These are phyloP conservation scores for Claviceps quebecensis DNA, from an alignment of 2,329 filamentous ascomycete species.

Conservation along the genomic window DNA sequence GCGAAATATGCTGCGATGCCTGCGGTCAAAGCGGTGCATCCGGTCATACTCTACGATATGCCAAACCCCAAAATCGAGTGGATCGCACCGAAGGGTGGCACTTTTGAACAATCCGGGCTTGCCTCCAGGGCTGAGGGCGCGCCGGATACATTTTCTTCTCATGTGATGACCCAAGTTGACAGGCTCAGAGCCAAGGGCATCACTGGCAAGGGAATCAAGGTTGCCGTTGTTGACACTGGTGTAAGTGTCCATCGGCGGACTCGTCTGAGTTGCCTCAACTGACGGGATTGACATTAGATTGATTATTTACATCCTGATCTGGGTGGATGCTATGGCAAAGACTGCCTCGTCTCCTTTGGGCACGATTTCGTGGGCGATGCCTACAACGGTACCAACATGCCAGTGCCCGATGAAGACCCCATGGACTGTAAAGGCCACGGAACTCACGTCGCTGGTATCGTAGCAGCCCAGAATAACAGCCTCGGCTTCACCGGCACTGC, in stretches of 20 bases:
- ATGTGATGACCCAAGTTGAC: conserved; percentile 43
- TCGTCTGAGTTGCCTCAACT: background rate
- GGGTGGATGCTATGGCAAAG: conserved; percentile 48
- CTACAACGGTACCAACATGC: conserved; percentile 27
- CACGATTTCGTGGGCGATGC: conserved; percentile 45
- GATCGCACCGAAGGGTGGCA: conserved; percentile 20
- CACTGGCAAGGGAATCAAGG: conserved; percentile 36
- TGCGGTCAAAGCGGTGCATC: conserved; percentile 35
- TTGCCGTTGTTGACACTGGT: conserved; percentile 40
- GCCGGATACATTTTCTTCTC: conserved; percentile 30
- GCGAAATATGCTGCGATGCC: conserved; percentile 26
- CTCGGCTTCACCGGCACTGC: conserved; percentile 44
- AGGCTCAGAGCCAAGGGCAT: conserved; percentile 33
- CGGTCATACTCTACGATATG: conserved; percentile 29
- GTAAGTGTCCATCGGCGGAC: conserved; percentile 21
- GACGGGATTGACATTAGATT: conserved; percentile 21
- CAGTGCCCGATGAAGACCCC: conserved; percentile 34
- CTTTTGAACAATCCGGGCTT: conserved; percentile 8
- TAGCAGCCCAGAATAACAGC: conserved; percentile 41
- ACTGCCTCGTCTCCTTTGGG: conserved; percentile 43
- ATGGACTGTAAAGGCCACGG: conserved; percentile 46
- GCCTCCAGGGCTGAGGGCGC: conserved; percentile 10
- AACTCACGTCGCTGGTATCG: conserved; percentile 47
- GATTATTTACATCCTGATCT: conserved; percentile 51
- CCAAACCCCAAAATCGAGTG: conserved; percentile 32